Conservation (phyloP, 148 eudicot species). For the Spergularia bocconei region DNA sequence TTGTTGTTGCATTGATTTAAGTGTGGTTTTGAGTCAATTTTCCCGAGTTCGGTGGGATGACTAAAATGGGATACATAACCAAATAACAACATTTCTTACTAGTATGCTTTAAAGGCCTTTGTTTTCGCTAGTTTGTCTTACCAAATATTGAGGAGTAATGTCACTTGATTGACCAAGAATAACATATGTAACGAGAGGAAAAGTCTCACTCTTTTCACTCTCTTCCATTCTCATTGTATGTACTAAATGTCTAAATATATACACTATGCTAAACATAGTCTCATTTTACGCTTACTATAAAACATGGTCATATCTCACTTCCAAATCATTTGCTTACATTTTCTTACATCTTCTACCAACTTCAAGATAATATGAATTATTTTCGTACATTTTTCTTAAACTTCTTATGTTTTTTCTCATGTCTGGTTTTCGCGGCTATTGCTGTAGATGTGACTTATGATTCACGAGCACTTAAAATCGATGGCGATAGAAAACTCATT, state of each 20-base stretch:
- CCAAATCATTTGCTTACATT: not conserved
- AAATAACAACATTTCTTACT: too few species aligned
- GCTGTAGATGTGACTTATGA: constrained; percentile 28
- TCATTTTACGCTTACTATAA: not conserved
- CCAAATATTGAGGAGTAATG: too few species aligned
- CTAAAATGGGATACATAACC: too few species aligned
- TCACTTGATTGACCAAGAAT: constrained; percentile 7
- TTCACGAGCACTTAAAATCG: constrained; percentile 27
- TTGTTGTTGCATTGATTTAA: too few species aligned
- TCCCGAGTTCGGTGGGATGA: too few species aligned
- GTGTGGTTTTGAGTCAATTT: too few species aligned
- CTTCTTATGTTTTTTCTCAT: not conserved
- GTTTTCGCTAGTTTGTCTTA: too few species aligned
- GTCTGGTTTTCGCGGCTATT: not conserved
- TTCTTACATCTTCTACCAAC: not conserved
- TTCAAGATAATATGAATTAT: not conserved
- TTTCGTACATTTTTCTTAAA: not conserved
- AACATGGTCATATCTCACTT: not conserved
- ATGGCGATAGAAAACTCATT: constrained; percentile 30
- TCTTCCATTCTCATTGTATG: constrained; percentile 2
- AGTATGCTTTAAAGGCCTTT: too few species aligned
- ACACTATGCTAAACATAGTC: not conserved
- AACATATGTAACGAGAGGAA: not conserved
- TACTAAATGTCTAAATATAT: constrained; percentile 10
- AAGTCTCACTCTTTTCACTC: constrained; percentile 14